Percentiles rank a stretch among this genome's conserved stretches.
These are phyloP conservation scores for Phlegmacium glaucopus DNA, from an alignment of 768 basidiomycete genomes.

Conservation along the genomic window DNA sequence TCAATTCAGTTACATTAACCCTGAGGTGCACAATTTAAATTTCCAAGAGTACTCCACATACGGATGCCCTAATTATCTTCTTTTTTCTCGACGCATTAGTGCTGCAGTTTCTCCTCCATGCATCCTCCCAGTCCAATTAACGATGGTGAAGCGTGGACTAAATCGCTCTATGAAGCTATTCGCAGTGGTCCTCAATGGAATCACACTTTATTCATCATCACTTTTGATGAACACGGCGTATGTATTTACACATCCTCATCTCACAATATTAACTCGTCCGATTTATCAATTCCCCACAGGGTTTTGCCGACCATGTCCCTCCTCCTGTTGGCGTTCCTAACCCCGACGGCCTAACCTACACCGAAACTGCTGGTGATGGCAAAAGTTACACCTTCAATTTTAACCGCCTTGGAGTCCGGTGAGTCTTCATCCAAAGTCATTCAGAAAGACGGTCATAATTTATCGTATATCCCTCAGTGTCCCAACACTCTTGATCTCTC, in stretches of 20 bases:
- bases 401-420: constrained; percentile 23
- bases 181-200: constrained; percentile 25
- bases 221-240: constrained; percentile 28
- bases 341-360: constrained; percentile 25
- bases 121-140: constrained; percentile 23
- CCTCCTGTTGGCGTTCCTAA: constrained; percentile 22
- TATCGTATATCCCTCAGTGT: constrained; percentile 9
- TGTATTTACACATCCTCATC: neutral
- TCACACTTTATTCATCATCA: constrained; percentile 27
- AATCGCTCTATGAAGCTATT: constrained; percentile 29
- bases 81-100: constrained; percentile 4
- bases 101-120: constrained; percentile 23
- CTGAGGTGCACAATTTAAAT: constrained; percentile 2
- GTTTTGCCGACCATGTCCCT: constrained; percentile 31
- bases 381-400: constrained; percentile 22
- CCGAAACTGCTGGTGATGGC: constrained; percentile 21
- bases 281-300: constrained; percentile 1
- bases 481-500: constrained; percentile 22
- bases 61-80: too few species aligned
- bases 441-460: neutral
- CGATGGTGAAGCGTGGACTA: constrained; percentile 25
- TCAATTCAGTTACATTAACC: constrained; percentile 25
- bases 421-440: neutral
- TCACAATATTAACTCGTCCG: too few species aligned
- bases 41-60: too few species aligned